Evolutionary conservation across 208 protist species (phyloP).

Genomic region (Trypanosoma scelopori): DNA sequence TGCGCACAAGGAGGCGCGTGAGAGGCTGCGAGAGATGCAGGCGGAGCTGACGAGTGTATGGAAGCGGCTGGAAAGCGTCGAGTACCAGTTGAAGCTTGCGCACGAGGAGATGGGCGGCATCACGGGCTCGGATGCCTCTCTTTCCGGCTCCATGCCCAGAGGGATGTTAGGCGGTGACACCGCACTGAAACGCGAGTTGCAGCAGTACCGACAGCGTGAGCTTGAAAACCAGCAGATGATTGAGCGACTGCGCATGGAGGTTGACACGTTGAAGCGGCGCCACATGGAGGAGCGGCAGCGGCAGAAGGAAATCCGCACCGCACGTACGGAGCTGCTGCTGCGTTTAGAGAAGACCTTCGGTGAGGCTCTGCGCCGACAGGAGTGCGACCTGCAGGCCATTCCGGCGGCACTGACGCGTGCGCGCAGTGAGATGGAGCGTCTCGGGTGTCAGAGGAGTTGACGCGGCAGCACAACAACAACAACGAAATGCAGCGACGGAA

Average conservation of each 20-base stretch:
- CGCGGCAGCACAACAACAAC: too few species aligned
- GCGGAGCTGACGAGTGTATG: conserved; percentile 44
- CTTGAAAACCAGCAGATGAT: conserved; percentile 27
- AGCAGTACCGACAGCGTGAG: conserved; percentile 16
- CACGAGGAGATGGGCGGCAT: conserved; percentile 29
- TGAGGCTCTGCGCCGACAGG: conserved; percentile 30
- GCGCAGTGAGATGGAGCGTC: conserved; percentile 17
- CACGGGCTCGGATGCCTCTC: conserved; percentile 21
- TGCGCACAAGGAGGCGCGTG: conserved; percentile 1
- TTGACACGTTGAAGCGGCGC: conserved; percentile 35
- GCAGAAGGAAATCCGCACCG: conserved; percentile 31
- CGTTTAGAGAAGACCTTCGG: conserved; percentile 42
- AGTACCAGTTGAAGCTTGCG: conserved; percentile 25
- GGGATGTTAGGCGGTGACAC: conserved; percentile 29
- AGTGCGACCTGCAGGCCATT: conserved; percentile 10
- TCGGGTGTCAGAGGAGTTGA: neutral
- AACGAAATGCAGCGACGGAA: too few species aligned
- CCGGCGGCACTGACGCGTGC: conserved; percentile 14
- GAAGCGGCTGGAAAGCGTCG: conserved; percentile 37
- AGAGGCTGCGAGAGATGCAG: conserved; percentile 23
- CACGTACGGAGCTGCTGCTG: conserved; percentile 37
- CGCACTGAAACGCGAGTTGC: conserved; percentile 31
- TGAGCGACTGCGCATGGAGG: conserved; percentile 43
- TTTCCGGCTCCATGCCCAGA: neutral
- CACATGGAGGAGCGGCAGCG: conserved; percentile 45